Percentiles rank a stretch among this genome's conserved stretches.
These are phyloP conservation scores for Schoenoplectus triqueter DNA, from an alignment of 202 grass and related monocot genomes.

Conservation along the genomic window DNA sequence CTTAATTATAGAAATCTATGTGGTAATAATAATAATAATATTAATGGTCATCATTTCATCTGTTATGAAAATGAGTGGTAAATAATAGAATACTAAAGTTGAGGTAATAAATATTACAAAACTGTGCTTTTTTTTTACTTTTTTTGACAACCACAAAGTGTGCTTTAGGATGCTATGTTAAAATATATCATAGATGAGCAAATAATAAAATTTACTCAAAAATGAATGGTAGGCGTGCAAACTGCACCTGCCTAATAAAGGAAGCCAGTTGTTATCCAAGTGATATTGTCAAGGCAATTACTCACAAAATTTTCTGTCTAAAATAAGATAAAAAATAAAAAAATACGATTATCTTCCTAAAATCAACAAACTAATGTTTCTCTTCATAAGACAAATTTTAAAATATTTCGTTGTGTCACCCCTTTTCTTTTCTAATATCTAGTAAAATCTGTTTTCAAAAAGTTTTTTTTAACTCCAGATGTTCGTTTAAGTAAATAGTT, in stretches of 20 bases:
- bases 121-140: conserved; percentile 13
- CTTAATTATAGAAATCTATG: conserved; percentile 6
- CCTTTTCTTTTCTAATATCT: conserved; percentile 5
- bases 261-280: conserved; percentile 6
- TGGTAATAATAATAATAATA: conserved; percentile 17
- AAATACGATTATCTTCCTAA: neutral
- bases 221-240: conserved; percentile 24
- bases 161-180: neutral
- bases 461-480: conserved; percentile 7
- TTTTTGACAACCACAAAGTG: conserved; percentile 25
- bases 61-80: conserved; percentile 5
- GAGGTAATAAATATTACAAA: neutral
- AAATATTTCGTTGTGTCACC: conserved; percentile 3
- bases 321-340: conserved; percentile 22
- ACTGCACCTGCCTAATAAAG: conserved; percentile 13
- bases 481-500: neutral
- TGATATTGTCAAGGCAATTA: conserved; percentile 18
- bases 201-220: neutral
- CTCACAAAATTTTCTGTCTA: conserved; percentile 16
- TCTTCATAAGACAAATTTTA: neutral
- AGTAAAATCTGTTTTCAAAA: neutral
- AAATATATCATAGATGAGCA: conserved; percentile 1
- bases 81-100: neutral
- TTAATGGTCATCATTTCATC: conserved; percentile 31
- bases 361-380: conserved; percentile 16